These are phyloP conservation scores for Eucalyptus pauciflora DNA, from an alignment of 345 rosid species.

Conservation along the genomic window DNA sequence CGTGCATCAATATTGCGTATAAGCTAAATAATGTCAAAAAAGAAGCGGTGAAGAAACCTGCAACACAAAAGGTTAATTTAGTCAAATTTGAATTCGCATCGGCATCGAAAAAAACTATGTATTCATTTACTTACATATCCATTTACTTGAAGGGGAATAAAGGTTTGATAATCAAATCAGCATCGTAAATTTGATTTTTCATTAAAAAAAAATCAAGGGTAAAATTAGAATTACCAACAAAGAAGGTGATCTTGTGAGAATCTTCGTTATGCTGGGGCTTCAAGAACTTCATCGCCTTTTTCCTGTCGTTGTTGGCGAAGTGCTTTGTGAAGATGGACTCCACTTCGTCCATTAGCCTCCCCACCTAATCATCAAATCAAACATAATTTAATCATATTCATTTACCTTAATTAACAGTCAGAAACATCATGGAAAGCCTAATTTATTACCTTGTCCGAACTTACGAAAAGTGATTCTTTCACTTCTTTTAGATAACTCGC, in stretches of 20 bases:
- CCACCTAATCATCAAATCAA: slow-evolving; percentile 28
- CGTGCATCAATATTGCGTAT: slow-evolving; percentile 74
- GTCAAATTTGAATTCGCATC: background rate
- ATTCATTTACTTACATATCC: too few relatives aligned
- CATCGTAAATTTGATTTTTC: too few relatives aligned
- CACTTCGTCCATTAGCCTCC: slow-evolving; percentile 92
- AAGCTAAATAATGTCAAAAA: slow-evolving; percentile 71
- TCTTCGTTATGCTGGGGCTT: slow-evolving; percentile 75
- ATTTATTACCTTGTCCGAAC: slow-evolving; percentile 78
- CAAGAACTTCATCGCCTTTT: slow-evolving; percentile 89
- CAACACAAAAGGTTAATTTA: background rate
- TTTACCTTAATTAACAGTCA: background rate
- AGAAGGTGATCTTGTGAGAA: slow-evolving; percentile 94
- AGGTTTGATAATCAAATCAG: background rate
- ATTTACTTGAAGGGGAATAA: background rate
- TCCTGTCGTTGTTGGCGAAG: slow-evolving; percentile 91
- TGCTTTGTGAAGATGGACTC: slow-evolving; percentile 91
- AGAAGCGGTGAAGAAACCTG: slow-evolving; percentile 91
- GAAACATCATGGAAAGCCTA: background rate
- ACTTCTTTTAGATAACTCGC: slow-evolving; percentile 68
- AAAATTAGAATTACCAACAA: slow-evolving; percentile 47
- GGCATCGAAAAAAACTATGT: background rate
- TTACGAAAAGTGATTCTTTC: slow-evolving; percentile 73
- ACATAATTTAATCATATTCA: background rate
- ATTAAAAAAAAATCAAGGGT: too few relatives aligned